A percentile compares a stretch with the other conserved stretches of the same genome.
Conservation (phyloP, 345 rosid genomes). For the Toxicodendron radicans region DNA sequence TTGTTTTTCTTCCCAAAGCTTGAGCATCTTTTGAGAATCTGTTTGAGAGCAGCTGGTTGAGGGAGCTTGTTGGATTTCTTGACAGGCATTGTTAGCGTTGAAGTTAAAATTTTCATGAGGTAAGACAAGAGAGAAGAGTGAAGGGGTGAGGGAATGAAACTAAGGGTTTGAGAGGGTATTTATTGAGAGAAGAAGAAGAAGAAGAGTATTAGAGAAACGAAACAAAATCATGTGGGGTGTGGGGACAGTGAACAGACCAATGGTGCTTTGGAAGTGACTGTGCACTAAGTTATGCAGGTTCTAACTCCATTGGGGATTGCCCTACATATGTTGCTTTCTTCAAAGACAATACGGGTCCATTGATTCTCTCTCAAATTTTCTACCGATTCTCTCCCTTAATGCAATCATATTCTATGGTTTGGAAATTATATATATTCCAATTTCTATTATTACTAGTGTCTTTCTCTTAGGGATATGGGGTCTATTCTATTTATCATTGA, state of each 20-base stretch:
- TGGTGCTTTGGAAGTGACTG: slow-evolving; percentile 10
- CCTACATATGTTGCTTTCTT: slow-evolving; percentile 28
- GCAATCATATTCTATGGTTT: neutral
- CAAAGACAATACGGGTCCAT: slow-evolving; percentile 35
- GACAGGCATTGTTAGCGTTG: slow-evolving; percentile 28
- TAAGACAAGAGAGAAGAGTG: neutral
- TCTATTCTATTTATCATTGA: no score
- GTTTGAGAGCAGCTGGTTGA: slow-evolving; percentile 47
- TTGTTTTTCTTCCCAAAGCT: slow-evolving; percentile 59
- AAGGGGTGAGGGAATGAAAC: slow-evolving; percentile 23
- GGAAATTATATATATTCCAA: neutral
- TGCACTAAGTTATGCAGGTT: slow-evolving; percentile 13
- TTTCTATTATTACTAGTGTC: neutral
- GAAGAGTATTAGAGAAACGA: neutral
- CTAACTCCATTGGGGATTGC: slow-evolving; percentile 13
- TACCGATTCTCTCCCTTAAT: neutral
- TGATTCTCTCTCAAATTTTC: neutral
- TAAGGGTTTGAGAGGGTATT: slow-evolving; percentile 27
- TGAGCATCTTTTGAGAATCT: slow-evolving; percentile 58
- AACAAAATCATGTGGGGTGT: slow-evolving; percentile 38
- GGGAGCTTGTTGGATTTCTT: slow-evolving; percentile 36
- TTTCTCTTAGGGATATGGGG: no score
- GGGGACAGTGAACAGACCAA: slow-evolving; percentile 25
- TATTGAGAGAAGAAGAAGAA: slow-evolving; percentile 28
- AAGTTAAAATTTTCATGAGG: neutral